Conservation (phyloP, 768 basidiomycete genomes). For the Boletus edulis region DNA sequence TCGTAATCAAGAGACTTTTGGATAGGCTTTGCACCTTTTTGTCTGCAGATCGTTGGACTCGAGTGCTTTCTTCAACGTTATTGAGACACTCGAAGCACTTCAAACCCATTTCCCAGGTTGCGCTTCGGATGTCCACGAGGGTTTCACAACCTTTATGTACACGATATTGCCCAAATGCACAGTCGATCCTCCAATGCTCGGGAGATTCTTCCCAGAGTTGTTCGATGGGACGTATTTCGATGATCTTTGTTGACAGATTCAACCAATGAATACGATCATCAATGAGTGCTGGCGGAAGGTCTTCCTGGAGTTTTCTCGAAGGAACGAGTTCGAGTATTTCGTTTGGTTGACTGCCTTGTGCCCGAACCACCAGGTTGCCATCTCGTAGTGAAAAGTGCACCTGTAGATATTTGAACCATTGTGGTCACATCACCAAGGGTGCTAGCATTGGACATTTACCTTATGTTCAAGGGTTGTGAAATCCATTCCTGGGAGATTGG, state of each 20-base stretch:
- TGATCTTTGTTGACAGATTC: conserved; percentile 4
- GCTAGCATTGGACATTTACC: background rate
- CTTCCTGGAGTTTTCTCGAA: conserved; percentile 1
- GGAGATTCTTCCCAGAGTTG: conserved; percentile 17
- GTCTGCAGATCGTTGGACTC: too few species aligned
- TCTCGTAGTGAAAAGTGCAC: conserved; percentile 14
- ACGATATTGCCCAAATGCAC: background rate
- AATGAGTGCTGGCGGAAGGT: conserved; percentile 19
- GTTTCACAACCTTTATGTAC: background rate
- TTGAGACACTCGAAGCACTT: background rate
- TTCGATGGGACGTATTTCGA: conserved; percentile 23
- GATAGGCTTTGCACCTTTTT: background rate
- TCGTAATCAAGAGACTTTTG: background rate
- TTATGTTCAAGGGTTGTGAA: background rate
- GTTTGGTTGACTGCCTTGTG: background rate
- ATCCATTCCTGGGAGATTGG: background rate
- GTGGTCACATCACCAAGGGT: background rate
- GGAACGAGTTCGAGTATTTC: conserved; percentile 20
- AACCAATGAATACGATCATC: conserved; percentile 24
- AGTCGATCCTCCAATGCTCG: conserved; percentile 19
- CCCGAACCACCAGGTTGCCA: conserved; percentile 5
- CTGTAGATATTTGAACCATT: background rate
- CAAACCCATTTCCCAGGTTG: too few species aligned
- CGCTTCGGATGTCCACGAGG: conserved; percentile 17
- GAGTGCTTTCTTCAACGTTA: too few species aligned